Evolutionary conservation across 345 rosid species (phyloP).

Genomic region (Euphorbia tirucalli): DNA sequence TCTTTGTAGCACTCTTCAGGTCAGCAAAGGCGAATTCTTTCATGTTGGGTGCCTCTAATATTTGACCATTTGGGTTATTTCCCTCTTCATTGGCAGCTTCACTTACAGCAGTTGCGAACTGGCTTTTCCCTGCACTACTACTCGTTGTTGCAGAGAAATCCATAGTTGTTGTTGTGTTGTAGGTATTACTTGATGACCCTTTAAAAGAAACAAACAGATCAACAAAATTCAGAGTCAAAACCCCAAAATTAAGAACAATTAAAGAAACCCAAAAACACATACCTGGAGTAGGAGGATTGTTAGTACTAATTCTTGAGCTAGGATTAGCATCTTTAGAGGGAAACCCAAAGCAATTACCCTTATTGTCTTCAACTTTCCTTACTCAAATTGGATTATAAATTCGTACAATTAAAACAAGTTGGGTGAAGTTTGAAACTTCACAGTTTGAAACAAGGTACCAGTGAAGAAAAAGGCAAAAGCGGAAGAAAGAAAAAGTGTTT

Average conservation of each 20-base stretch:
- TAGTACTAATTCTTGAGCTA: slow-evolving; percentile 6
- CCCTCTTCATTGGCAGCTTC: slow-evolving; percentile 40
- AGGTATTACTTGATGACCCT: slow-evolving; percentile 24
- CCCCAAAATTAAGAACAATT: background rate
- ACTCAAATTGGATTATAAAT: background rate
- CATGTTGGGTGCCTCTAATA: slow-evolving; percentile 40
- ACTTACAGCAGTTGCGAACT: slow-evolving; percentile 36
- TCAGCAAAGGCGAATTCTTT: slow-evolving; percentile 59
- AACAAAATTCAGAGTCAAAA: background rate
- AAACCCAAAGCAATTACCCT: slow-evolving; percentile 47
- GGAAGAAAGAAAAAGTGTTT: background rate
- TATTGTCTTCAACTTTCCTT: slow-evolving; percentile 9
- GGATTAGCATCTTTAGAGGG: slow-evolving; percentile 4
- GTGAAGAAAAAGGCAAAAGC: background rate
- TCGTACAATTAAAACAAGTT: background rate
- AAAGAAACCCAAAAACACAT: background rate
- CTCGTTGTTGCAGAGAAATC: slow-evolving; percentile 35
- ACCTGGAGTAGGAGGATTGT: slow-evolving; percentile 28
- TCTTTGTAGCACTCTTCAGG: slow-evolving; percentile 56
- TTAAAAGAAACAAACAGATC: slow-evolving; percentile 4
- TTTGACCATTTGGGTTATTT: slow-evolving; percentile 25
- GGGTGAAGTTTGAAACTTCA: background rate
- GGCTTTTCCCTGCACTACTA: slow-evolving; percentile 44
- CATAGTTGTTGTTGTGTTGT: slow-evolving; percentile 31
- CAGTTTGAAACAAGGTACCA: background rate